Base-by-base conservation (phyloP, 345 rosid genomes). In the Kandelia obovata region DNA sequence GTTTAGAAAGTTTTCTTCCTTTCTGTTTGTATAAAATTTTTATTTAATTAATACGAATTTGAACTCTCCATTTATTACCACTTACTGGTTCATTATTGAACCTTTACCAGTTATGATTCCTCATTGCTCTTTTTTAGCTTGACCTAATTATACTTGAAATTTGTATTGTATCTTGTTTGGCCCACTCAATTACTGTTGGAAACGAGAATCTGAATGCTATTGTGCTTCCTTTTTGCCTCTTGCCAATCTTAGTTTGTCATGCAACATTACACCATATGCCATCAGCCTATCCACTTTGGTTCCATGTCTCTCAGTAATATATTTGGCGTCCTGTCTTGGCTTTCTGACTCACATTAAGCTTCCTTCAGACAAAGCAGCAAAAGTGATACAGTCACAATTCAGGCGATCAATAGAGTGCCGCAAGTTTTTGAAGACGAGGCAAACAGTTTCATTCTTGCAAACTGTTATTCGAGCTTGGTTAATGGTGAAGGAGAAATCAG, bases 361-460 rank as follows among this genome's bases (percentile, higher is more conserved):
- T 57, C 30, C 59, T 19, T 68, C 79, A 87, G 93, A 84, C 69
- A 78, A 39, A 77, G 91, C 96, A 26, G 92, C 89, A 71, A 72
- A 37, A 71, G 75, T 79, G 71, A 89, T 93, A 77, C 96, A 92
- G 80, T 80, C 89, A 28, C 78, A 73, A 61, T 74, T 82, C 56
- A 86, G 93, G 79, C 75, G 83, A 69, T 78, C 73, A 58, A 55
- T 64, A 28, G 89, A 73, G 30, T 85, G 73, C 68, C 68, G 25
- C 28, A 80, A 75, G 26, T 88, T 75, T 77, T 67, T 77, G 76
- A 88, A 88, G 89, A 74, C 47, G 37, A 77, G 34, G 74, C 70
- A 72, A 71, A 87, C 83, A 25, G 70, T 83, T 68, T 63, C 60
- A 39, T 73, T 79, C 75, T 64, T 92, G 83, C 91, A 89, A 80